These are phyloP conservation scores for Pinus tabuliformis DNA, from an alignment of 75 land plant species.

Conservation along the genomic window DNA sequence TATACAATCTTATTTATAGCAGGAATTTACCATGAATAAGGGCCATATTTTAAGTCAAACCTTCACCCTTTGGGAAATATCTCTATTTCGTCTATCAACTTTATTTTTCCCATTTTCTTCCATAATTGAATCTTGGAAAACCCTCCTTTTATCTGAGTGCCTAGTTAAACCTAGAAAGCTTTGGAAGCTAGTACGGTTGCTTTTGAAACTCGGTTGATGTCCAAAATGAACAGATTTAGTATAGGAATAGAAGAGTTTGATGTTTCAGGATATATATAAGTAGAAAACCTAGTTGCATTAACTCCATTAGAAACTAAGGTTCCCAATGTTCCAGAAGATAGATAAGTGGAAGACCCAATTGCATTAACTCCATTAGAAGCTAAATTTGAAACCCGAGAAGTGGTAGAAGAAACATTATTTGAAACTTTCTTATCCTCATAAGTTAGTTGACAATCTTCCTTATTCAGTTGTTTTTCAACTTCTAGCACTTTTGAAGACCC, in stretches of 20 bases:
- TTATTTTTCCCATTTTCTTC: background rate
- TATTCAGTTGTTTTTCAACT: background rate
- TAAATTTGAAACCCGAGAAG: background rate
- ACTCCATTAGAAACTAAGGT: background rate
- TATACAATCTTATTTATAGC: background rate
- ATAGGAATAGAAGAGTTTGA: background rate
- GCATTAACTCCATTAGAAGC: too few species aligned
- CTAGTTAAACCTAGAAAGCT: background rate
- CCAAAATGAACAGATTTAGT: background rate
- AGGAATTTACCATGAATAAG: background rate
- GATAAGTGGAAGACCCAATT: too few species aligned
- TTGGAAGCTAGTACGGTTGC: background rate
- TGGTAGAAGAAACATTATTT: background rate
- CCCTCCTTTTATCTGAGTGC: background rate
- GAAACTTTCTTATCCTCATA: background rate
- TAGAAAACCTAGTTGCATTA: background rate
- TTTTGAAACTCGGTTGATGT: background rate
- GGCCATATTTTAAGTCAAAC: background rate
- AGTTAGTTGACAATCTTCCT: background rate
- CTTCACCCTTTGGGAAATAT: background rate
- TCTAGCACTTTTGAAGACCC: too few species aligned
- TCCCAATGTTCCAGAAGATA: too few species aligned
- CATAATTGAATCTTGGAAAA: background rate
- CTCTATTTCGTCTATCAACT: background rate
- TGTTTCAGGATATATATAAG: too few species aligned